phyloP scores from a whole-genome alignment of 441 rosid species.

The Brassica balearica region DNA sequence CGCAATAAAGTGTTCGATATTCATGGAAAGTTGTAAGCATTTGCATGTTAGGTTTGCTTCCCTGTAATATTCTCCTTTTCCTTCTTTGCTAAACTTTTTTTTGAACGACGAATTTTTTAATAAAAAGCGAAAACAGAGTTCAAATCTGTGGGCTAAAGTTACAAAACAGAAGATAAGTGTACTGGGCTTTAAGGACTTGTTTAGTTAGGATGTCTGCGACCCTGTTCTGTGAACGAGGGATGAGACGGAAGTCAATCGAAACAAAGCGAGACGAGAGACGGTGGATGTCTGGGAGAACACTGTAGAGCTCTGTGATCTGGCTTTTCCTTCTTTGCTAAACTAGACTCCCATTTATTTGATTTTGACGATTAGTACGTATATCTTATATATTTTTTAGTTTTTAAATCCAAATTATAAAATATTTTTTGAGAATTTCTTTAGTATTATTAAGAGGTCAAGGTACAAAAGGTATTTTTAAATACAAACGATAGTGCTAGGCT shows the following conservation, averaged over 20 bases:
- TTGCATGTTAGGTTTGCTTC: conserved; percentile 44
- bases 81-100: neutral
- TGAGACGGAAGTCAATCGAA: too few species aligned
- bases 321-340: too few species aligned
- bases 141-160: too few species aligned
- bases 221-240: too few species aligned
- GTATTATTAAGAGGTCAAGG: neutral
- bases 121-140: too few species aligned
- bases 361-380: neutral
- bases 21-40: conserved; percentile 26
- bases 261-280: too few species aligned
- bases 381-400: neutral
- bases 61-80: conserved; percentile 31
- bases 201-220: too few species aligned
- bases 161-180: too few species aligned
- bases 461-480: neutral
- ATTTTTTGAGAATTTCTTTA: neutral
- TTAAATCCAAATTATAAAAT: neutral
- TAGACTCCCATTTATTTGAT: neutral
- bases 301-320: too few species aligned
- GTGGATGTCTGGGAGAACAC: too few species aligned
- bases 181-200: too few species aligned
- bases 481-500: neutral
- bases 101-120: too few species aligned
- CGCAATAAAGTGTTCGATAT: conserved; percentile 28